Evolutionary conservation across 768 basidiomycete genomes (phyloP).

Genomic region (Galerina marginata): DNA sequence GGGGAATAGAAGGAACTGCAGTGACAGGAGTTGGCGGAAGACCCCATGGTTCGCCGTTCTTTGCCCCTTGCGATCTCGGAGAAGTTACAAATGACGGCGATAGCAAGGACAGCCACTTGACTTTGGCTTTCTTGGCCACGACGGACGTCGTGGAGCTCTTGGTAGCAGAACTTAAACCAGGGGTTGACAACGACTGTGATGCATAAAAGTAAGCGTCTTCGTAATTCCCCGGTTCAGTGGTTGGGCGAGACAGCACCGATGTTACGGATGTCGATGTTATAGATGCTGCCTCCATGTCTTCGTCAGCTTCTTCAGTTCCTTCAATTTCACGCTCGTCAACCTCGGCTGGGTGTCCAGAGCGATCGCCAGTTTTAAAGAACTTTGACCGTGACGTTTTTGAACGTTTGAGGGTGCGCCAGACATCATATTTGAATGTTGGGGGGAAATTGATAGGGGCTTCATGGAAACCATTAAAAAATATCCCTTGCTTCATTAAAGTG

Average conservation of each 20-base stretch:
- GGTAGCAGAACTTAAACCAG: constrained; percentile 11
- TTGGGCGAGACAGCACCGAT: constrained; percentile 32
- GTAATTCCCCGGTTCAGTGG: constrained; percentile 12
- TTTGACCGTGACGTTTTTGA: constrained; percentile 45
- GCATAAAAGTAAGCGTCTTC: constrained; percentile 16
- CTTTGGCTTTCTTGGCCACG: constrained; percentile 18
- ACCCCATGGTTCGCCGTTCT: constrained; percentile 2
- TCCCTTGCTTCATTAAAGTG: constrained; percentile 70
- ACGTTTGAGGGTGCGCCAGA: constrained; percentile 62
- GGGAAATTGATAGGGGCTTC: constrained; percentile 86
- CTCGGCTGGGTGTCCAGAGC: constrained; percentile 35
- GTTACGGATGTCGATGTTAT: constrained; percentile 51
- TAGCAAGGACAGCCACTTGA: constrained; percentile 25
- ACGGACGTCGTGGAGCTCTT: constrained; percentile 13
- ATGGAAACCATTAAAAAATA: constrained; percentile 76
- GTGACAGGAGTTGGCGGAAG: constrained; percentile 13
- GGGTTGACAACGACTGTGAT: constrained; percentile 11
- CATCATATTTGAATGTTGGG: constrained; percentile 95
- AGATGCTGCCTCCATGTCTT: constrained; percentile 48
- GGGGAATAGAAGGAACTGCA: constrained; percentile 1
- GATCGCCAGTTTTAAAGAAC: constrained; percentile 24
- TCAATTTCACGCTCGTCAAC: constrained; percentile 31
- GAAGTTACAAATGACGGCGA: constrained; percentile 25
- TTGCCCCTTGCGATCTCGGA: constrained; percentile 14
- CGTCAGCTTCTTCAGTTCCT: constrained; percentile 46